A percentile compares a stretch with the other conserved stretches of the same genome.
Evolutionary conservation across 140 eudicot species (phyloP).

Genomic region (Stevia rebaudiana): DNA sequence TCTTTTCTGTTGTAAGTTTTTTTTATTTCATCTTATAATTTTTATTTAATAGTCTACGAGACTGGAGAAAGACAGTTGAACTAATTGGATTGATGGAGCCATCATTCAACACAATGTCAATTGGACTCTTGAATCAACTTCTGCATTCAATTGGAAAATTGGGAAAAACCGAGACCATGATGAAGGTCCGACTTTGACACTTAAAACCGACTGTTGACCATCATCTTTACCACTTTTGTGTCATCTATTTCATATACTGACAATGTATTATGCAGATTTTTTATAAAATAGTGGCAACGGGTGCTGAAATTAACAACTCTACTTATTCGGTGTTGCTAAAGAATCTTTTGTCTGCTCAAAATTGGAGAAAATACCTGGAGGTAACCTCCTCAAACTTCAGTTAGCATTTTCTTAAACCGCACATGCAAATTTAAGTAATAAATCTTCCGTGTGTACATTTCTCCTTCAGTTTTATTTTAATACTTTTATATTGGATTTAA

Average conservation of each 20-base stretch:
- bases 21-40: too few relatives aligned
- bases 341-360: conserved; percentile 69
- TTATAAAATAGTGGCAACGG: conserved; percentile 66
- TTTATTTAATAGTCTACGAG: conserved; percentile 49
- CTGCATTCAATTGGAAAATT: conserved; percentile 68
- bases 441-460: too few relatives aligned
- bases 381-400: conserved; percentile 31
- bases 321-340: conserved; percentile 62
- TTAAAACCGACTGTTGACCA: neutral
- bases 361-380: conserved; percentile 97
- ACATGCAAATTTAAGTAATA: neutral
- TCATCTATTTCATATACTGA: neutral
- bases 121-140: conserved; percentile 79
- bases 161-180: conserved; percentile 82
- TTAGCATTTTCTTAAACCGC: conserved; percentile 6
- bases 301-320: conserved; percentile 47
- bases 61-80: conserved; percentile 62
- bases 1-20: neutral
- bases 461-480: too few relatives aligned
- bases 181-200: conserved; percentile 54
- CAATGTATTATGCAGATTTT: conserved; percentile 49
- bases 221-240: conserved; percentile 1
- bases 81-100: conserved; percentile 67
- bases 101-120: conserved; percentile 48
- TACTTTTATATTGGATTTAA: too few relatives aligned